Percentiles rank a stretch among this genome's conserved stretches.
Conservation (phyloP, 1,284 basidiomycete species). For the Sanguinoderma infundibulare region DNA sequence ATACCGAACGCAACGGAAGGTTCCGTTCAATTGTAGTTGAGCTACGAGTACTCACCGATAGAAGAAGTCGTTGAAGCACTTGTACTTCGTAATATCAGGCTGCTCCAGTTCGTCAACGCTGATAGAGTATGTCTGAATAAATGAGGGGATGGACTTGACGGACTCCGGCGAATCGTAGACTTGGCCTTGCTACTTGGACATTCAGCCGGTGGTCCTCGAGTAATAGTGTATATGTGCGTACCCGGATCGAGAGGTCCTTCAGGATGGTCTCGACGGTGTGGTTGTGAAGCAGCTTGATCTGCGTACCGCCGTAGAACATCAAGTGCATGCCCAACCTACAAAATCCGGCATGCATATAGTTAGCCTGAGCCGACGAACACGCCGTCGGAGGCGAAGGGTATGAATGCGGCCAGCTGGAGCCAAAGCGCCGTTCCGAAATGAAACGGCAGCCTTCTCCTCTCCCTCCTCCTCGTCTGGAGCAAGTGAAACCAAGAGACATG, state of each 20-base stretch:
- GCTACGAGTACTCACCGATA: conserved; percentile 48
- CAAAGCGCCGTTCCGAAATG: too few relatives aligned
- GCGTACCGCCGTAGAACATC: conserved; percentile 67
- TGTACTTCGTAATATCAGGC: conserved; percentile 64
- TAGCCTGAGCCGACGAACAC: too few relatives aligned
- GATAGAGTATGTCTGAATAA: conserved; percentile 76
- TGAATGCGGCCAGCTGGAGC: too few relatives aligned
- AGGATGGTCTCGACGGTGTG: conserved; percentile 62
- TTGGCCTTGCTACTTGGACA: conserved; percentile 47
- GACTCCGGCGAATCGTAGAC: conserved; percentile 60
- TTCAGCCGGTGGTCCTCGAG: background rate
- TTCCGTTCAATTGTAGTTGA: too few relatives aligned
- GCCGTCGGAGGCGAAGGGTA: too few relatives aligned
- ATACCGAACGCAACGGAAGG: too few relatives aligned
- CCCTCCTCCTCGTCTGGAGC: too few relatives aligned
- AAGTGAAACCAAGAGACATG: background rate
- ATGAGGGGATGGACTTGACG: conserved; percentile 68
- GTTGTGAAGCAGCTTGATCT: conserved; percentile 58
- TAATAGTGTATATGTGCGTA: conserved; percentile 30
- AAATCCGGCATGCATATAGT: background rate
- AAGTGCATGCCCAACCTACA: conserved; percentile 77
- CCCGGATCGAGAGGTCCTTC: conserved; percentile 69
- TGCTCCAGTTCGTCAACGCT: conserved; percentile 66
- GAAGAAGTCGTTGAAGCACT: conserved; percentile 87
- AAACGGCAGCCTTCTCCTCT: too few relatives aligned